Conservation (phyloP, 108 stramenopile species). For the Chaetoceros tenuissimus region DNA sequence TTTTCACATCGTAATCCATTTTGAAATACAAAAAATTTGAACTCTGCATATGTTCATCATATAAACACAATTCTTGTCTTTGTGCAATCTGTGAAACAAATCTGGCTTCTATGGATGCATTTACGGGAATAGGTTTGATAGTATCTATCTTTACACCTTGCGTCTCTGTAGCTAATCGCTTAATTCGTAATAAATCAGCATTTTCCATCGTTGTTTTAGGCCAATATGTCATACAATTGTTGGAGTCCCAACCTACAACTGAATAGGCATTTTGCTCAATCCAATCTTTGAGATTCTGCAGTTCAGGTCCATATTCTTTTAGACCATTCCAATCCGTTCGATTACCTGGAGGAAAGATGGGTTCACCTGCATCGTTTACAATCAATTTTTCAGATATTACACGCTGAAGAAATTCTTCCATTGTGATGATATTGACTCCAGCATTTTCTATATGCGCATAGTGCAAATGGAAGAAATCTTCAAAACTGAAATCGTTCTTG, state of each 20-base stretch:
- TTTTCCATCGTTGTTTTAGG: not conserved
- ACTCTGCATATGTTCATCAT: constrained; percentile 40
- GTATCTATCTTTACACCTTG: too few species aligned
- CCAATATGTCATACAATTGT: not conserved
- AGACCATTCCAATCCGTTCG: constrained; percentile 62
- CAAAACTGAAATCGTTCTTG: constrained; percentile 47
- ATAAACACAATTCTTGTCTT: constrained; percentile 42
- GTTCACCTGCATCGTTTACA: constrained; percentile 33
- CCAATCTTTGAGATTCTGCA: constrained; percentile 19
- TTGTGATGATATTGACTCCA: constrained; percentile 58
- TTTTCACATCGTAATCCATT: constrained; percentile 32
- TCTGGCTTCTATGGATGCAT: constrained; percentile 25
- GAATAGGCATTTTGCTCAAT: not conserved
- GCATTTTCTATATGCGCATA: constrained; percentile 36
- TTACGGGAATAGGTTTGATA: constrained; percentile 12
- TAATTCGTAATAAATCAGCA: not conserved
- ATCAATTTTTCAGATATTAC: constrained; percentile 17
- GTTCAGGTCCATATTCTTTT: constrained; percentile 9
- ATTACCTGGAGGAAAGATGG: constrained; percentile 47
- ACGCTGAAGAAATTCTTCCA: constrained; percentile 69
- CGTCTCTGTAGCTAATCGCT: not conserved
- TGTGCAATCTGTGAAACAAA: constrained; percentile 41
- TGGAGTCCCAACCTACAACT: not conserved
- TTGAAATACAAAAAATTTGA: constrained; percentile 47
- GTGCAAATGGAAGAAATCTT: constrained; percentile 71